Conservation (phyloP, 2,329 filamentous ascomycete species). For the Diaporthe citrichinensis region DNA sequence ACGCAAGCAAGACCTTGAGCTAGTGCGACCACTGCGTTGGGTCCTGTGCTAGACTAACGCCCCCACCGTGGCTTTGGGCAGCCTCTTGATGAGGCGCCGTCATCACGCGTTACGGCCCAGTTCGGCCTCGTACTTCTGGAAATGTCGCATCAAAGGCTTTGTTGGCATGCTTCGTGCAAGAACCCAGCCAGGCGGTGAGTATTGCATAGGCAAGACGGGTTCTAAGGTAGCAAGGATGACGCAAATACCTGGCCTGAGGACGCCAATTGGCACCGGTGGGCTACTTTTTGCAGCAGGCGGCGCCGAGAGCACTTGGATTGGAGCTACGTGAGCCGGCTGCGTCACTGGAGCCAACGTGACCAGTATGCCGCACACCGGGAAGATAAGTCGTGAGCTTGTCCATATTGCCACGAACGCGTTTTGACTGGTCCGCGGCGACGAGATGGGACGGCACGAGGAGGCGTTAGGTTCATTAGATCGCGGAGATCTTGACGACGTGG, state of each 20-base stretch:
- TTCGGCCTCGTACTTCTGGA: constrained; percentile 29
- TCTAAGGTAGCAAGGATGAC: constrained; percentile 50
- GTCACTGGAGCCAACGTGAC: constrained; percentile 21
- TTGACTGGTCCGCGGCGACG: constrained; percentile 8
- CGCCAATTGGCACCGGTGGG: constrained; percentile 19
- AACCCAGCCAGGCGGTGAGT: constrained; percentile 51
- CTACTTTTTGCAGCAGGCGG: constrained; percentile 21
- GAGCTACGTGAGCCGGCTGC: constrained; percentile 16
- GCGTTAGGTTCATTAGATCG: constrained; percentile 22
- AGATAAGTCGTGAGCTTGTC: neutral
- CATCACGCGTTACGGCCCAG: constrained; percentile 28
- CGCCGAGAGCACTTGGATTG: constrained; percentile 31
- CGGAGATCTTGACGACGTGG: constrained; percentile 31
- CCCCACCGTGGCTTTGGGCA: constrained; percentile 31
- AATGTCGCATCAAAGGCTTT: constrained; percentile 36
- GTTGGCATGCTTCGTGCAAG: constrained; percentile 38
- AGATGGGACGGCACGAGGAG: constrained; percentile 18
- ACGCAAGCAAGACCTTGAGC: constrained; percentile 25
- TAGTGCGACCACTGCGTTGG: constrained; percentile 36
- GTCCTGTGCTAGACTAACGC: constrained; percentile 16
- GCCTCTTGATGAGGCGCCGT: constrained; percentile 12
- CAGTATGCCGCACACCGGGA: neutral
- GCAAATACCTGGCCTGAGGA: constrained; percentile 43
- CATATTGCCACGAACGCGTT: neutral
- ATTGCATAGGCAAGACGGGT: constrained; percentile 44